Percentiles rank a stretch among this genome's conserved stretches.
Conservation (phyloP, 306 rosid genomes). For the Prunus mongolica region DNA sequence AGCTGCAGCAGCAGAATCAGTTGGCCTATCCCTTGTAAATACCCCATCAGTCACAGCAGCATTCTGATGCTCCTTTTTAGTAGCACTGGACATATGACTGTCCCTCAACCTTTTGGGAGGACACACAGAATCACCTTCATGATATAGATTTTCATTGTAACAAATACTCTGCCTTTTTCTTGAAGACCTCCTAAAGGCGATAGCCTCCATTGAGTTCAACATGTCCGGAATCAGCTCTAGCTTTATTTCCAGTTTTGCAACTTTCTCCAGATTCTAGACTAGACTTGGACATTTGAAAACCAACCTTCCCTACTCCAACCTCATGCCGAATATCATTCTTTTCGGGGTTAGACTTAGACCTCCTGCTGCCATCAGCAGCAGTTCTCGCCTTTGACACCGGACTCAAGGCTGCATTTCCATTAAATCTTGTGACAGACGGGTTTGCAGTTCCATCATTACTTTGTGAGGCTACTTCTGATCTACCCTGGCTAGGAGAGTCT, state of each 20-base stretch:
- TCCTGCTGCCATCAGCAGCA: too few relatives aligned
- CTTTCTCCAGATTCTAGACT: slow-evolving; percentile 30
- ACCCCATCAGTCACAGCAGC: not conserved
- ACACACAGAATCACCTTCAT: slow-evolving; percentile 35
- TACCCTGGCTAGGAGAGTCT: too few relatives aligned
- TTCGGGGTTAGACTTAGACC: too few relatives aligned
- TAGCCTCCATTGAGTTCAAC: slow-evolving; percentile 7
- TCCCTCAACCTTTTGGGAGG: slow-evolving; percentile 38
- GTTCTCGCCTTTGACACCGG: too few relatives aligned
- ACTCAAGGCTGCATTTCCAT: too few relatives aligned
- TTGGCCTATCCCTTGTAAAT: slow-evolving; percentile 15
- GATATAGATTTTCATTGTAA: slow-evolving; percentile 19
- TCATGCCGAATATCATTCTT: too few relatives aligned
- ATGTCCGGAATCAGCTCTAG: slow-evolving; percentile 13
- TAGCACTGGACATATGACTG: slow-evolving; percentile 19
- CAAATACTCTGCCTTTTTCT: slow-evolving; percentile 42
- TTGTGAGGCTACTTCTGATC: too few relatives aligned
- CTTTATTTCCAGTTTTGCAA: slow-evolving; percentile 16
- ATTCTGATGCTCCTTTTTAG: too few relatives aligned
- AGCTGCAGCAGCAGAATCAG: slow-evolving; percentile 15
- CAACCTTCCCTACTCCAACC: too few relatives aligned
- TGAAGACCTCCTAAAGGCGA: slow-evolving; percentile 33
- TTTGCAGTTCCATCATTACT: too few relatives aligned
- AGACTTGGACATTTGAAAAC: slow-evolving; percentile 4
- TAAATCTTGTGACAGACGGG: too few relatives aligned